Evolutionary conservation across 2,329 filamentous ascomycete species (phyloP), one percentile per base, ranked within the genome.

Genomic region (Trichoderma citrinoviride): DNA sequence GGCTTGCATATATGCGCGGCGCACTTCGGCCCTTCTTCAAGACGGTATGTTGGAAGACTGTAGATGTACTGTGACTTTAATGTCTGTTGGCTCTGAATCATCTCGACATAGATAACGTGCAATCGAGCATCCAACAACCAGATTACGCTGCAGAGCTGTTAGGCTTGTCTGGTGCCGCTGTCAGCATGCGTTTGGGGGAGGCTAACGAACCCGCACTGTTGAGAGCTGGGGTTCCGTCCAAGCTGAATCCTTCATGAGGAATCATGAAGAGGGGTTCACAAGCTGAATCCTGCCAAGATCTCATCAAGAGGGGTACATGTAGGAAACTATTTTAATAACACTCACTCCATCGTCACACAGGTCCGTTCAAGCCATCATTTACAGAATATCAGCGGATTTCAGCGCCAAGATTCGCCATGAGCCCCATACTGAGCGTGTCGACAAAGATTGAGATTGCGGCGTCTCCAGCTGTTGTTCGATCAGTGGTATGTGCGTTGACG

Each of bases 381-480:
- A 3, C 27, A 19, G 15, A 21, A 4, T 14, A 40, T 40, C 10
- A 17, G 15, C 5, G 23, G 29, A 19, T 25, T 15, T 49, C 29
- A n/a, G 5, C 27, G 12, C 15, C 19, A 7, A 21, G 10, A 23
- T 40, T 10, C 40, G 15, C 46, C 33, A 61, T 61, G 58, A 61
- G 58, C 37, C 58, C 58, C 0, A 53, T 61, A 40, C 41, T 61
- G 12, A 61, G 58, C 47, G 58, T 61, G 19, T 61, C 58, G 17
- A 61, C 58, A 14, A 61, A 53, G n/a, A 61, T 61, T 23, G 58
- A 61, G 37, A 61, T 61, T n/a, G 58, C 58, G 27, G 58, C 58
- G 25, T 61, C 58, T 25, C 58, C 58, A 37, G 58, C 58, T 27
- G 49, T 44, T 21, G 58, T 61, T 25, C 17, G 58, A 53, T 53